phyloP scores from a whole-genome alignment of 441 rosid species.

The Gossypium schwendimanii region DNA sequence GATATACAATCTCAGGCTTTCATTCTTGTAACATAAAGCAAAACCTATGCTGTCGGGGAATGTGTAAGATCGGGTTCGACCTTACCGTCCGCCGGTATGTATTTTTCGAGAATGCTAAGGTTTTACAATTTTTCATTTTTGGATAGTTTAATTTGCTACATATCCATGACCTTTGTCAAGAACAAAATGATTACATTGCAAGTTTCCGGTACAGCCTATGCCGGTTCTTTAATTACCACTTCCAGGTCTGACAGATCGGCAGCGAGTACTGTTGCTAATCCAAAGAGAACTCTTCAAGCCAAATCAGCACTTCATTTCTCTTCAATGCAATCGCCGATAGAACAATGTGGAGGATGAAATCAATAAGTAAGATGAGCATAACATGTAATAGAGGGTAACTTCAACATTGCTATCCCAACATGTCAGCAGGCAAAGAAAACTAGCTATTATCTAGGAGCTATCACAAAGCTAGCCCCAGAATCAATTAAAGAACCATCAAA shows the following conservation, averaged over 20 bases:
- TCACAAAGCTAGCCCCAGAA: not conserved
- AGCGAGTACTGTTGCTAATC: slow-evolving; percentile 19
- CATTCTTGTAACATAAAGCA: not conserved
- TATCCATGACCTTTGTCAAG: not conserved
- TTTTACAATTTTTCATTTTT: not conserved
- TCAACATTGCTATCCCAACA: not conserved
- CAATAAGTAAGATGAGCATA: not conserved
- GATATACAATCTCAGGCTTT: no score
- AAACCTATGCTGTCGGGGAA: not conserved
- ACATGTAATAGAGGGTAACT: not conserved
- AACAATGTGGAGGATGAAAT: not conserved
- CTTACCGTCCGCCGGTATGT: not conserved
- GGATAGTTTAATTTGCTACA: not conserved
- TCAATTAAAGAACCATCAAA: not conserved
- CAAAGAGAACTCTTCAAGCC: slow-evolving; percentile 69
- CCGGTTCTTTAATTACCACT: not conserved
- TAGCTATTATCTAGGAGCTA: no score
- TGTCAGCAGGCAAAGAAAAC: not conserved
- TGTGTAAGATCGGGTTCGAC: not conserved
- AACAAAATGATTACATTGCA: not conserved
- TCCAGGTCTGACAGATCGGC: not conserved
- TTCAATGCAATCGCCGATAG: slow-evolving; percentile 19
- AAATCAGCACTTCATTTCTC: slow-evolving; percentile 85
- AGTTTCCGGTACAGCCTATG: not conserved
- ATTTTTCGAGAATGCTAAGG: not conserved